Evolutionary conservation across 2,329 filamentous ascomycete genomes (phyloP), one percentile per base, ranked within the genome.

Genomic region (Arthrocladium fulminans): DNA sequence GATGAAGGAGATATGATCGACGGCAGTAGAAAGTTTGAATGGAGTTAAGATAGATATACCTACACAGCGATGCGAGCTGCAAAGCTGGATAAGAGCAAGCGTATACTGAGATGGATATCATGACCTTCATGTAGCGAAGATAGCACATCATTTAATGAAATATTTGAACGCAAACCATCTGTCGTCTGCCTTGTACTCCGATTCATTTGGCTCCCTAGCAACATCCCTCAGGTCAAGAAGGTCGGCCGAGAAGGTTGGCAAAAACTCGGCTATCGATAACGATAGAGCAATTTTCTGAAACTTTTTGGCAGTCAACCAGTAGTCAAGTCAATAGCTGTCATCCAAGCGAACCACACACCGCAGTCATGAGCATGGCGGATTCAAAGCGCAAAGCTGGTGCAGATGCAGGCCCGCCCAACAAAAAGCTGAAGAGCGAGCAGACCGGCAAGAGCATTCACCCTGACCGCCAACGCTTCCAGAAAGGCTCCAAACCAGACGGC

Each of bases 371-470:
- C 22, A 45, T 45, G 43, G 43, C 29, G n/a, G 8, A 29, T 13
- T 13, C 13, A 15, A 45, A 45, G 20, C 29, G 43, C 10, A 45
- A 45, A 25, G 6, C 43, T 12, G 17, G 20, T 15, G 10, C 15
- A 5, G 29, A 45, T 6, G 43, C 43, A 23, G 29, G 32, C 24
- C 22, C 17, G 17, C 29, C 32, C 5, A 9, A 9, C 12, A 45
- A 45, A 25, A 45, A 38, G 32, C 2, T 45, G 29, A 45, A 37
- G 43, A 20, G 17, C n/a, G 32, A 45, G 13, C 43, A 45, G 10
- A 15, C 10, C n/a, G 17, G 17, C 29, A 34, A 22, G 2, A 17
- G 32, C 9, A 12, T 38, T 2, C 10, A 37, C 25, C 32, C 29
- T 7, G 32, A 45, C 17, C 17, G 8, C 8, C 29, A 24, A 22